Percentiles rank a stretch among this genome's conserved stretches.
phyloP scores from a whole-genome alignment of 768 basidiomycete genomes.

The Boletus bicolor region DNA sequence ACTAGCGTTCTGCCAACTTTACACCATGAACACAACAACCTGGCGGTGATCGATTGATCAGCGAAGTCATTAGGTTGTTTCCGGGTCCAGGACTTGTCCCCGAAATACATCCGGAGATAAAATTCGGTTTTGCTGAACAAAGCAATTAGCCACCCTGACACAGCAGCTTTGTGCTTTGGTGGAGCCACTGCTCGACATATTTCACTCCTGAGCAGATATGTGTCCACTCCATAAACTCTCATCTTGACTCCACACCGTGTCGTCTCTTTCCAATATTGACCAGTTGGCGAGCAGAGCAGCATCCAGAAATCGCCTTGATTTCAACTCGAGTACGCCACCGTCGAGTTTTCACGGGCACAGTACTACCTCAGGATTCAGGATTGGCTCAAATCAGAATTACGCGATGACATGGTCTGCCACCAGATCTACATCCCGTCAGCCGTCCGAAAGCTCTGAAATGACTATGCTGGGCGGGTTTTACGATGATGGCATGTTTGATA shows the following conservation, averaged over 20 bases:
- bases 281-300: background rate
- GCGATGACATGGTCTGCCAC: background rate
- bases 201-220: background rate
- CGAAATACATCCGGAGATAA: background rate
- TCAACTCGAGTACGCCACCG: background rate
- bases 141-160: constrained; percentile 2
- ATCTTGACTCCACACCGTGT: constrained; percentile 9
- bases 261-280: background rate
- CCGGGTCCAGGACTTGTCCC: too few relatives aligned
- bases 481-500: constrained; percentile 2
- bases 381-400: background rate
- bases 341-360: background rate
- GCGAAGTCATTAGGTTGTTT: background rate
- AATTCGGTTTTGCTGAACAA: constrained; percentile 12
- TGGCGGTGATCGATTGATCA: too few relatives aligned
- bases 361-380: background rate
- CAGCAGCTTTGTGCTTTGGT: constrained; percentile 16
- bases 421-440: background rate
- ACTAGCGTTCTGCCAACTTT: too few relatives aligned
- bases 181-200: constrained; percentile 10
- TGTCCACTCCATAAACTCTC: background rate
- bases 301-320: too few relatives aligned
- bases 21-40: background rate
- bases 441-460: constrained; percentile 2
- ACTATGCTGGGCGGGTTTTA: background rate